Base-by-base conservation (phyloP, 1,284 basidiomycete genomes). In the Microbotryum saponariae region DNA sequence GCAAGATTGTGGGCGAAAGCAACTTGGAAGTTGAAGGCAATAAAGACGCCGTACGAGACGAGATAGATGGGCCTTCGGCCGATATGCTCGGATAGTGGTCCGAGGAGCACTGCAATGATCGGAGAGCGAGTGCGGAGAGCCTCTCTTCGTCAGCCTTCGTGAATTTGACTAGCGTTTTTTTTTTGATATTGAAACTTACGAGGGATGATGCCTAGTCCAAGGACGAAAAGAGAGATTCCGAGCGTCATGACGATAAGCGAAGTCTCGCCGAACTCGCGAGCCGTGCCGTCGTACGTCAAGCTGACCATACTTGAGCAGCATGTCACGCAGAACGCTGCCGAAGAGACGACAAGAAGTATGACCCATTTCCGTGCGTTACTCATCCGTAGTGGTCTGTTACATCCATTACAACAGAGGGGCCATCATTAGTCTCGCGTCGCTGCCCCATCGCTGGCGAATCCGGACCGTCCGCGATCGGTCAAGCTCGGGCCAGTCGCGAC, bases 231-330 rank as follows among this genome's bases (percentile, higher is more conserved):
- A 60, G 83, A 86, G 47, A 91, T 79, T 4, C 81, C 80, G 14
- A 91, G 79, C 74, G 88, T 83, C 3, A 89, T 85, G 65, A 89
- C 84, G 64, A 83, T 81, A 37, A 79, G 78, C 2, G 81, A 78
- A 42, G 37, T 42, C 42, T 88, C 80, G 59, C 79, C 75, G 64
- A 89, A 87, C 10, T 85, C 81, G 21, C 71, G 64, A 47, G 82
- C 78, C 51, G 87, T 77, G 0, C 82, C 84, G 0, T 73, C 71
- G 72, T 89, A 87, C 0, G 87, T 83, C 64, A 84, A 83, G 82
- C 78, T 55, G 46, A 65, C 58, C 76, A 87, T 81, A 5, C 84
- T 86, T 0, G 85, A 88, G 21, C 83, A 81, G 72, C 83, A 87
- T 0, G 87, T 85, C 14, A 83, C 85, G 69, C 51, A 51, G 23